phyloP scores from a whole-genome alignment of 768 basidiomycete genomes.

The Tylopilus sp. region DNA sequence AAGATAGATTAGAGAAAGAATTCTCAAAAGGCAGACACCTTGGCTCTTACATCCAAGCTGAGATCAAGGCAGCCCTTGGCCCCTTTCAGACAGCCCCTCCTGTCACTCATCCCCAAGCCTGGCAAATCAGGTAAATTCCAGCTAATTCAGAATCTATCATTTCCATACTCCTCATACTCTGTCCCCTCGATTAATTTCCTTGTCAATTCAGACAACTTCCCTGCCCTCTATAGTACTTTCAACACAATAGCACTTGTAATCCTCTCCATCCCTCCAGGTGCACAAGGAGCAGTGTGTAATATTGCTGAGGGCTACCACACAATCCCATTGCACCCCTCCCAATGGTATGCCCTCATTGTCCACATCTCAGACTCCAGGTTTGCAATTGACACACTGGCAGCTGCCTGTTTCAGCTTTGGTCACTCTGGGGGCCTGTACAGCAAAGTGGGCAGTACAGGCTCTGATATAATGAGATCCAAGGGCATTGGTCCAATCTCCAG shows the following conservation, averaged over 20 bases:
- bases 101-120: constrained; percentile 29
- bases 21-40: no score
- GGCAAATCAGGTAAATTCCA: constrained; percentile 20
- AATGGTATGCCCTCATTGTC: neutral
- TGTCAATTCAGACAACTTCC: constrained; percentile 24
- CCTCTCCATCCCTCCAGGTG: accelerated
- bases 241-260: neutral
- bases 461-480: accelerated
- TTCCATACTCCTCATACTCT: neutral
- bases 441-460: neutral
- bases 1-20: no score
- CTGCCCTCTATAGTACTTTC: neutral
- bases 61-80: constrained; percentile 11
- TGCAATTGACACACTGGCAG: neutral
- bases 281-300: neutral
- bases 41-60: no score
- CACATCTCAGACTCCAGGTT: neutral
- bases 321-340: neutral
- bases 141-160: constrained; percentile 33
- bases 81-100: constrained; percentile 29
- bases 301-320: neutral
- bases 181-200: constrained; percentile 34
- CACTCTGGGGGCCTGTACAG: neutral
- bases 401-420: neutral
- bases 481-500: constrained; percentile 23